phyloP scores from a whole-genome alignment of 2,329 filamentous ascomycete species.

The Penicillium sp. region DNA sequence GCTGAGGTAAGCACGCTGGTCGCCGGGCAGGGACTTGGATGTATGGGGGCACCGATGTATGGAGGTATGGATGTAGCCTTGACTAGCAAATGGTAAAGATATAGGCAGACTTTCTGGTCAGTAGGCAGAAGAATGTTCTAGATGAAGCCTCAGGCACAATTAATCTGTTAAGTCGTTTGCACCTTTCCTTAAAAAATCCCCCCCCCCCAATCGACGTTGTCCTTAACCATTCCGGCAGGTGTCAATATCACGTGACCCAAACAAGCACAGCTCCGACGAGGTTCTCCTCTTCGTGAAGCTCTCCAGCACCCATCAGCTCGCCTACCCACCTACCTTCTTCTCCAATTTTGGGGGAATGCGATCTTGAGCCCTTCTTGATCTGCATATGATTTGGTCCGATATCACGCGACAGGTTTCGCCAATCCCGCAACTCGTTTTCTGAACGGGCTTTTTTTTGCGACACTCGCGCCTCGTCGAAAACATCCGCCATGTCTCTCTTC shows the following conservation, averaged over 20 bases:
- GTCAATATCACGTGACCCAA: slow-evolving; percentile 29
- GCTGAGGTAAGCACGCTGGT: slow-evolving; percentile 32
- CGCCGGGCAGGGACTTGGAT: neutral
- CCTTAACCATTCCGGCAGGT: neutral
- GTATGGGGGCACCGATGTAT: neutral
- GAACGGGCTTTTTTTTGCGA: slow-evolving; percentile 26
- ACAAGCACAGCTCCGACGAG: slow-evolving; percentile 32
- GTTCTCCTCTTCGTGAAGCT: slow-evolving; percentile 30
- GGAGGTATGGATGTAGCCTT: neutral
- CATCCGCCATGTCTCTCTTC: slow-evolving; percentile 48
- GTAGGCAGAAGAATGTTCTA: neutral
- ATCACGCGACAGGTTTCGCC: neutral
- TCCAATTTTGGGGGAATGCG: slow-evolving; percentile 18
- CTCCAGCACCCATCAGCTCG: slow-evolving; percentile 26
- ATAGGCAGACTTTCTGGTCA: neutral
- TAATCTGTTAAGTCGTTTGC: neutral
- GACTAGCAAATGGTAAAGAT: neutral
- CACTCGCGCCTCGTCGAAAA: slow-evolving; percentile 19
- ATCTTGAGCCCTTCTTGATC: slow-evolving; percentile 8
- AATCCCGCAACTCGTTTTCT: slow-evolving; percentile 12
- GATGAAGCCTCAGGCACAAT: neutral
- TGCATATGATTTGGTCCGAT: slow-evolving; percentile 7
- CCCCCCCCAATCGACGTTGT: neutral
- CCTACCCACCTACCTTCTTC: slow-evolving; percentile 17
- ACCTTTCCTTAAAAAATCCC: too few species aligned